phyloP scores from a whole-genome alignment of 805 yeast species.

The Sungouiella thailandica region DNA sequence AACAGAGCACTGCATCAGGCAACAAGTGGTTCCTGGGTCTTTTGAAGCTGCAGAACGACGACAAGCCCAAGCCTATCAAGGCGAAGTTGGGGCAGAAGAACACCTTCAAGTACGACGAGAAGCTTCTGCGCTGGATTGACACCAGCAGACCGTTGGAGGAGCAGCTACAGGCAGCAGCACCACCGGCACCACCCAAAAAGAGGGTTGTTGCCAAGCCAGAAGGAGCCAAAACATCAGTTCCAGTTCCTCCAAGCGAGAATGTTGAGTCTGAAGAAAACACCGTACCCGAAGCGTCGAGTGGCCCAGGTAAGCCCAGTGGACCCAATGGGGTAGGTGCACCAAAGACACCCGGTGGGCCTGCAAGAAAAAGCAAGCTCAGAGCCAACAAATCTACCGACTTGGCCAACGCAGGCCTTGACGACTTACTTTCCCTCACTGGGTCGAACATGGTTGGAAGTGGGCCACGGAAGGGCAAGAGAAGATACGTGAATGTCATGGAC shows the following conservation, averaged over 20 bases:
- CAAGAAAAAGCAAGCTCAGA: slow-evolving; percentile 8
- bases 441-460: slow-evolving; percentile 5
- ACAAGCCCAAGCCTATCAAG: slow-evolving; percentile 60
- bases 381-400: slow-evolving; percentile 18
- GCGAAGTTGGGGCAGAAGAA: slow-evolving; percentile 81
- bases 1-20: slow-evolving; percentile 33
- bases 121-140: slow-evolving; percentile 83
- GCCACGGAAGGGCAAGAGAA: slow-evolving; percentile 12
- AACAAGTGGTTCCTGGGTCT: slow-evolving; percentile 51
- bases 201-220: slow-evolving; percentile 16
- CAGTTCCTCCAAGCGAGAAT: neutral
- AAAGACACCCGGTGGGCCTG: slow-evolving; percentile 5
- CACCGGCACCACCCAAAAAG: slow-evolving; percentile 63
- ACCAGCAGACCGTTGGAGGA: slow-evolving; percentile 63
- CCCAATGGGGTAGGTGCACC: neutral
- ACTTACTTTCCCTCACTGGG: slow-evolving; percentile 25
- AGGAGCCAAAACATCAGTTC: slow-evolving; percentile 3
- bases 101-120: slow-evolving; percentile 74
- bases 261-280: neutral
- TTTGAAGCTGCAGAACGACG: slow-evolving; percentile 40
- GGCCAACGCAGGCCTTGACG: slow-evolving; percentile 40
- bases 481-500: slow-evolving; percentile 16
- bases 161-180: slow-evolving; percentile 46
- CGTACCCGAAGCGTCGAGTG: no score
- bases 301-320: no score